Percentiles rank a stretch among this genome's conserved stretches.
Conservation (phyloP, 31 red algal genomes). For the Porphyra umbilicalis region DNA sequence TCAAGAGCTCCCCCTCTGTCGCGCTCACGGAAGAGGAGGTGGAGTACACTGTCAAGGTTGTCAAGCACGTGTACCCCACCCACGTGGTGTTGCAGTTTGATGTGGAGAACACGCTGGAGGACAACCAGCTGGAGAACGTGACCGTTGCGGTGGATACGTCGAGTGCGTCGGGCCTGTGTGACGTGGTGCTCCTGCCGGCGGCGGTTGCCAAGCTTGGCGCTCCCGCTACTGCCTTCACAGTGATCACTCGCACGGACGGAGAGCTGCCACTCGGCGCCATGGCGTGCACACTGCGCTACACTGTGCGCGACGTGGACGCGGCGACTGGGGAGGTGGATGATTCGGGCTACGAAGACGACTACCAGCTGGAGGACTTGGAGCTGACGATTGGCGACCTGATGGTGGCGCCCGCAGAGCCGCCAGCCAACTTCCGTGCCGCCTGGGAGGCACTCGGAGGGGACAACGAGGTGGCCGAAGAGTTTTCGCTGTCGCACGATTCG, state of each 20-base stretch:
- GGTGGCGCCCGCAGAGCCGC: conserved; percentile 46
- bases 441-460: conserved; percentile 81
- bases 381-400: conserved; percentile 67
- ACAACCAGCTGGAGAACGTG: conserved; percentile 72
- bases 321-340: conserved; percentile 68
- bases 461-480: conserved; percentile 70
- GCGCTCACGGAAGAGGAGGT: conserved; percentile 94
- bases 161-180: conserved; percentile 28
- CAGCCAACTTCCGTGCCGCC: conserved; percentile 47
- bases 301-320: conserved; percentile 56
- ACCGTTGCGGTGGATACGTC: conserved; percentile 55
- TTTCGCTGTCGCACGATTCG: conserved; percentile 69
- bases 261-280: conserved; percentile 51
- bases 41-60: conserved; percentile 69
- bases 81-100: conserved; percentile 81
- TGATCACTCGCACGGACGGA: conserved; percentile 31
- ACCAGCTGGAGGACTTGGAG: conserved; percentile 68
- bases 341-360: conserved; percentile 82
- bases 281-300: conserved; percentile 59
- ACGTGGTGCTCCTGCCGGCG: conserved; percentile 31
- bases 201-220: conserved; percentile 33
- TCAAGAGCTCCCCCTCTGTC: conserved; percentile 65
- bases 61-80: conserved; percentile 59
- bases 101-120: conserved; percentile 77
- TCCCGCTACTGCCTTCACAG: conserved; percentile 31